These are phyloP conservation scores for Myxozyma monticola DNA, from an alignment of 805 yeast genomes.

Conservation along the genomic window DNA sequence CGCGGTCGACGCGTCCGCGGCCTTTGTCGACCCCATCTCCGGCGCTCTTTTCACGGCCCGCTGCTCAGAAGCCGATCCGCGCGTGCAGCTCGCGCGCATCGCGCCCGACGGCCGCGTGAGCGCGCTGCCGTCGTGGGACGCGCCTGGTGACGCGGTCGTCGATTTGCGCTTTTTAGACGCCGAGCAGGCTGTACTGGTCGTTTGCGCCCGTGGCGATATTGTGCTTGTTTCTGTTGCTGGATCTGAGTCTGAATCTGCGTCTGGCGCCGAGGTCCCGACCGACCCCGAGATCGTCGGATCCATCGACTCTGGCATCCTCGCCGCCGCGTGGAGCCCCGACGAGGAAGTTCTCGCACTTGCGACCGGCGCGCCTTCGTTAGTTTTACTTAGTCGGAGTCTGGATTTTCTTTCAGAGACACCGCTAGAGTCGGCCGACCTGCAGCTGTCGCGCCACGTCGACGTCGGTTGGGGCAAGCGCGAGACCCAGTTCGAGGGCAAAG, in stretches of 20 bases:
- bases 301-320: slow-evolving; percentile 69
- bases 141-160: slow-evolving; percentile 4
- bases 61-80: slow-evolving; percentile 40
- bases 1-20: slow-evolving; percentile 54
- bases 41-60: slow-evolving; percentile 71
- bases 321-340: slow-evolving; percentile 87
- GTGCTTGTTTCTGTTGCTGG: slow-evolving; percentile 33
- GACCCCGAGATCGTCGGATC: slow-evolving; percentile 70
- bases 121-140: slow-evolving; percentile 53
- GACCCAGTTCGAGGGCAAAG: slow-evolving; percentile 94
- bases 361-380: slow-evolving; percentile 50
- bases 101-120: slow-evolving; percentile 47
- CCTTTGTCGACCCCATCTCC: slow-evolving; percentile 69
- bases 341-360: slow-evolving; percentile 79
- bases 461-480: slow-evolving; percentile 99
- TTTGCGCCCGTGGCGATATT: slow-evolving; percentile 76
- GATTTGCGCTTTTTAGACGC: slow-evolving; percentile 24
- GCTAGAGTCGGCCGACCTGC: slow-evolving; percentile 62
- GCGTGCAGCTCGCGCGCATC: slow-evolving; percentile 12
- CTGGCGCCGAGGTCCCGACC: slow-evolving; percentile 52
- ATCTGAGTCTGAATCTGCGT: neutral
- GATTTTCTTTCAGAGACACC: slow-evolving; percentile 73
- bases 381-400: slow-evolving; percentile 70
- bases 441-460: slow-evolving; percentile 76
- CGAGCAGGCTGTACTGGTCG: slow-evolving; percentile 40